Conservation (phyloP, 2,329 filamentous ascomycete genomes). For the Aspergillus sp. region DNA sequence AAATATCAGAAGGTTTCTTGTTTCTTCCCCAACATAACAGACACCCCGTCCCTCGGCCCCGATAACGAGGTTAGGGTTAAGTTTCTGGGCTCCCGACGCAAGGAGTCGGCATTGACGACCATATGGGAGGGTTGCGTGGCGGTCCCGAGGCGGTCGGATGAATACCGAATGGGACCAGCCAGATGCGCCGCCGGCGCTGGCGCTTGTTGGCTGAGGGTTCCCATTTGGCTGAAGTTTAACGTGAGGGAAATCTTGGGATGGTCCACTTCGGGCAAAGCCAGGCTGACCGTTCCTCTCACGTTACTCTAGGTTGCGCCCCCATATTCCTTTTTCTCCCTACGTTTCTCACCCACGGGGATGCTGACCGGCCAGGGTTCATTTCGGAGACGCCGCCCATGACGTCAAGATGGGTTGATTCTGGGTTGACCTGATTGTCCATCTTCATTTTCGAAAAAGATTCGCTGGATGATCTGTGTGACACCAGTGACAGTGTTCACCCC, state of each 20-base stretch:
- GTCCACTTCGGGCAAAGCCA: neutral
- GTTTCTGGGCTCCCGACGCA: conserved; percentile 25
- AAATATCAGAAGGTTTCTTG: neutral
- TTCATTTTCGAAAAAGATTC: too few relatives aligned
- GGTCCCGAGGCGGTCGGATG: conserved; percentile 16
- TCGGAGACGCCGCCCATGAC: conserved; percentile 19
- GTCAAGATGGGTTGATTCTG: conserved; percentile 16
- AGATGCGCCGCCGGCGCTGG: neutral
- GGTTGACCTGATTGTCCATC: too few relatives aligned
- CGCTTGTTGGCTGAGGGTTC: neutral
- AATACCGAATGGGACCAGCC: neutral
- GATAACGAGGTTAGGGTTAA: conserved; percentile 11
- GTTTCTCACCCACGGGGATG: conserved; percentile 4
- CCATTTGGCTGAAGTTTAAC: neutral
- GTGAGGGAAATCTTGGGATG: neutral
- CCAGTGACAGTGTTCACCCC: too few relatives aligned
- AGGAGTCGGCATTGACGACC: conserved; percentile 23
- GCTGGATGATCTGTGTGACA: too few relatives aligned
- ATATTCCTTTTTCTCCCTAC: neutral
- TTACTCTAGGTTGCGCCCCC: neutral
- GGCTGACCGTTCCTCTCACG: neutral
- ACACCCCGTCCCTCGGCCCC: neutral
- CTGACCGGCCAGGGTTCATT: neutral
- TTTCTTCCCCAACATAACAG: neutral
- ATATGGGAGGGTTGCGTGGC: conserved; percentile 5